A percentile compares a stretch with the other conserved stretches of the same genome.
Conservation (phyloP, 352 stramenopile species). For the Pythium volutum region DNA sequence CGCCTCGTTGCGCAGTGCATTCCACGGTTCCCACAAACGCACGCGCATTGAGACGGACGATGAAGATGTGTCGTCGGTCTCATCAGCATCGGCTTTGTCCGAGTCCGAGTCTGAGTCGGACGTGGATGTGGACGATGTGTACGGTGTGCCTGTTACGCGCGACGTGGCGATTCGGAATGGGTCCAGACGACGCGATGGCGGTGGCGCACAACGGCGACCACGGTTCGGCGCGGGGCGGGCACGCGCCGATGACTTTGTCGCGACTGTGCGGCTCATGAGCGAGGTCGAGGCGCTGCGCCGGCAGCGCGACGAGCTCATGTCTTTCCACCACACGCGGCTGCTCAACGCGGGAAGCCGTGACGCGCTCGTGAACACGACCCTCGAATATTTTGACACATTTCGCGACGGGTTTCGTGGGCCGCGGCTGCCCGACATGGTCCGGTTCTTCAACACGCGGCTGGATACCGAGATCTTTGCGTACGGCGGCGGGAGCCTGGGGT, state of each 20-base stretch:
- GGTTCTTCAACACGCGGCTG: conserved; percentile 6
- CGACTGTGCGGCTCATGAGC: conserved; percentile 6
- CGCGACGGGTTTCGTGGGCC: conserved; percentile 1
- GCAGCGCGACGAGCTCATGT: conserved; percentile 19
- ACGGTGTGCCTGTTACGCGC: background rate
- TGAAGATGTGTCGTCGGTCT: conserved; percentile 3
- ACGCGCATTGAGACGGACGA: background rate
- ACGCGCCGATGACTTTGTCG: conserved; percentile 4
- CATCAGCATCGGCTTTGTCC: background rate
- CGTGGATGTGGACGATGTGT: too few relatives aligned
- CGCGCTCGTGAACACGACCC: conserved; percentile 1
- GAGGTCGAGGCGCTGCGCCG: conserved; percentile 13
- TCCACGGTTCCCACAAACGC: background rate
- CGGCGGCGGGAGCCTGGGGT: background rate
- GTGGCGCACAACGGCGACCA: background rate
- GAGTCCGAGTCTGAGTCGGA: background rate
- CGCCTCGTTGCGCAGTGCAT: background rate
- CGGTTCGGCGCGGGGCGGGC: background rate
- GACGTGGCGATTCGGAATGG: background rate
- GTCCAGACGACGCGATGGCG: too few relatives aligned
- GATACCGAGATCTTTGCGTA: conserved; percentile 10
- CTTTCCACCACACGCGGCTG: conserved; percentile 4
- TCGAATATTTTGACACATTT: conserved; percentile 18
- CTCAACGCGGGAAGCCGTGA: conserved; percentile 9
- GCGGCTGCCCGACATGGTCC: conserved; percentile 8